phyloP scores from a whole-genome alignment of 345 rosid species.

The Syzygium jambos region DNA sequence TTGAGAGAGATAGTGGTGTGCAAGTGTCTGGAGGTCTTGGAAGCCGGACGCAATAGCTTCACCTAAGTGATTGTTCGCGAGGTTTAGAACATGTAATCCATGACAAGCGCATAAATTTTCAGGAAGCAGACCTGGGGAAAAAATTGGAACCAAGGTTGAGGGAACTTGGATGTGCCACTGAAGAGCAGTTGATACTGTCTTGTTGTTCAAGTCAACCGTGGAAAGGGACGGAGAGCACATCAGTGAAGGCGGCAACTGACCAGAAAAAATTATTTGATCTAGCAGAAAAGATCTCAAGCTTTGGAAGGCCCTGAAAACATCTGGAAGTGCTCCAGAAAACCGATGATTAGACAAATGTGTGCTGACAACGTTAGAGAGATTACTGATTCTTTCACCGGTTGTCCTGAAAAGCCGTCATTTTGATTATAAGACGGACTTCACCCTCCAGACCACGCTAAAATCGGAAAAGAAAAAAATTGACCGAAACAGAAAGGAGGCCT shows the following conservation, averaged over 20 bases:
- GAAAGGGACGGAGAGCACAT: conserved; percentile 15
- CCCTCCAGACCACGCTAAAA: background rate
- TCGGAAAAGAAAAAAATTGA: background rate
- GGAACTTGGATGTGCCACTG: background rate
- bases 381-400: background rate
- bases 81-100: conserved; percentile 1
- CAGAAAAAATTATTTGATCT: conserved; percentile 3
- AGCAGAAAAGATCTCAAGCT: conserved; percentile 16
- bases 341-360: conserved; percentile 16
- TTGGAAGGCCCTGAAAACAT: conserved; percentile 15
- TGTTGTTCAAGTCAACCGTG: conserved; percentile 4
- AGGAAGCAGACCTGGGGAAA: conserved; percentile 7
- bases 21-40: conserved; percentile 9
- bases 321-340: conserved; percentile 11
- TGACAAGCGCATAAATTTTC: conserved; percentile 8
- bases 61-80: background rate
- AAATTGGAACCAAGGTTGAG: conserved; percentile 6
- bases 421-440: background rate
- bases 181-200: conserved; percentile 16
- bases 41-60: conserved; percentile 8
- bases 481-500: background rate
- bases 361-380: conserved; percentile 9
- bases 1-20: conserved; percentile 1
- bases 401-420: conserved; percentile 13
- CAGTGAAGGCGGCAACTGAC: conserved; percentile 15